These are phyloP conservation scores for Naematelia encephala DNA, from an alignment of 768 basidiomycete species.

Conservation along the genomic window DNA sequence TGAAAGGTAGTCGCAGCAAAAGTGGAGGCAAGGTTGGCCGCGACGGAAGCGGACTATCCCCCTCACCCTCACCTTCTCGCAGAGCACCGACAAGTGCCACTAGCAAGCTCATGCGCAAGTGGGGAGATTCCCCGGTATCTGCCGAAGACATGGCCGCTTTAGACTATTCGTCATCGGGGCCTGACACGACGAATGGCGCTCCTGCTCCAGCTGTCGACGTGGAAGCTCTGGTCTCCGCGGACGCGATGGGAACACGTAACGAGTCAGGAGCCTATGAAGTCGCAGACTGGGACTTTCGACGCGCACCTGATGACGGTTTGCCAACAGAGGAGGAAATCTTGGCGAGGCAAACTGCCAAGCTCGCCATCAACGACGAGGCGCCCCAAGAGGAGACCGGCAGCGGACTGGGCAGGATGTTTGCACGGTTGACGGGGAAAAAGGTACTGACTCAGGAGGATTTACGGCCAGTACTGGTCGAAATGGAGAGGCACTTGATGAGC, in stretches of 20 bases:
- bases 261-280: slow-evolving; percentile 69
- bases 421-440: slow-evolving; percentile 77
- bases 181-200: slow-evolving; percentile 14
- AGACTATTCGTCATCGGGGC: slow-evolving; percentile 62
- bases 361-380: slow-evolving; percentile 17
- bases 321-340: slow-evolving; percentile 49
- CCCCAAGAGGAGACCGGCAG: slow-evolving; percentile 11
- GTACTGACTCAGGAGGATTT: slow-evolving; percentile 76
- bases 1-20: slow-evolving; percentile 64
- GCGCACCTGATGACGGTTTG: slow-evolving; percentile 50
- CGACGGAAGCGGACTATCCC: slow-evolving; percentile 6
- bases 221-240: slow-evolving; percentile 46
- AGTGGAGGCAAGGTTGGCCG: slow-evolving; percentile 22
- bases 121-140: slow-evolving; percentile 75
- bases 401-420: slow-evolving; percentile 75
- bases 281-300: slow-evolving; percentile 79
- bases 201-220: slow-evolving; percentile 54
- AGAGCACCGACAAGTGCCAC: slow-evolving; percentile 34
- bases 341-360: slow-evolving; percentile 24
- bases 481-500: slow-evolving; percentile 97
- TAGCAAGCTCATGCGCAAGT: slow-evolving; percentile 80
- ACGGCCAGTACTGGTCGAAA: slow-evolving; percentile 79
- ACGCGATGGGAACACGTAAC: slow-evolving; percentile 68
- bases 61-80: slow-evolving; percentile 36
- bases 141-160: slow-evolving; percentile 89